Conservation (phyloP, 352 stramenopile genomes). For the Pythium rishiriense region DNA sequence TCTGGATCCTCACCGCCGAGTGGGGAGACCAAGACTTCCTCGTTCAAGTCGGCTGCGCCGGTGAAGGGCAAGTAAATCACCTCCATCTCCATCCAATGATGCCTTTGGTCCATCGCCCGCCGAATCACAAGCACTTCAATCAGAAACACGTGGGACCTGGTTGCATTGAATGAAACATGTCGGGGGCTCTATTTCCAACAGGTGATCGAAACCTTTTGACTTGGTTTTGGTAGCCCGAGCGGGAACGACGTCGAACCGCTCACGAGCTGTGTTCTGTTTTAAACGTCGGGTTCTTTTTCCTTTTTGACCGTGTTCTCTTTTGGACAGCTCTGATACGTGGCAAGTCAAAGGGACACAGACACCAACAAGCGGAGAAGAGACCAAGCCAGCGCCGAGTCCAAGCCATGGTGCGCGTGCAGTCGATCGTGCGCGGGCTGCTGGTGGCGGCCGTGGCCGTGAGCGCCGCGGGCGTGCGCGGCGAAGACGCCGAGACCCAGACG, state of each 20-base stretch:
- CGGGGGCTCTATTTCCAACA: constrained; percentile 9
- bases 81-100: constrained; percentile 9
- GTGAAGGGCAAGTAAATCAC: constrained; percentile 17
- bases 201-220: constrained; percentile 12
- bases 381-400: neutral
- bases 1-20: neutral
- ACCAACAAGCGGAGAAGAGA: constrained; percentile 13
- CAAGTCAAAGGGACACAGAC: constrained; percentile 22
- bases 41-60: constrained; percentile 7
- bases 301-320: neutral
- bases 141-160: neutral
- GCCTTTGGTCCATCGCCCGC: neutral
- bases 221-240: constrained; percentile 17
- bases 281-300: constrained; percentile 35
- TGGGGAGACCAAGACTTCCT: constrained; percentile 22
- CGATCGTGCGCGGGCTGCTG: constrained; percentile 39
- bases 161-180: constrained; percentile 18
- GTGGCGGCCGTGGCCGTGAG: constrained; percentile 37
- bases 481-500: constrained; percentile 26
- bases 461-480: constrained; percentile 14
- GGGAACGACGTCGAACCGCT: neutral
- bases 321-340: constrained; percentile 22
- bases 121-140: constrained; percentile 15
- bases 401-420: constrained; percentile 43
- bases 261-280: constrained; percentile 4